Evolutionary conservation across 345 rosid genomes (phyloP), one percentile per base, ranked within the genome.

Genomic region (Kandelia obovata): DNA sequence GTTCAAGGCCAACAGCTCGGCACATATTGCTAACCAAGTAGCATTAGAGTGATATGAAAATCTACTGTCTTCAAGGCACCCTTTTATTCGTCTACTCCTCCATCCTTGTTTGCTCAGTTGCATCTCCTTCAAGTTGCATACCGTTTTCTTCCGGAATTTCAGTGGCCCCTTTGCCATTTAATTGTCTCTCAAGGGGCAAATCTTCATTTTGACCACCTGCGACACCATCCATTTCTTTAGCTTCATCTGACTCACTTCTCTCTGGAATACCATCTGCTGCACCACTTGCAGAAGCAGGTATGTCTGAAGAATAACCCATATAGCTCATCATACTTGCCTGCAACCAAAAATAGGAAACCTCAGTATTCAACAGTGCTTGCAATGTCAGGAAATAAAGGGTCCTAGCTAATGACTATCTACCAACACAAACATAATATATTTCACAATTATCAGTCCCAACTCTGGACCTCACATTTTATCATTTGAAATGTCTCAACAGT

Each of bases 251-350:
- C 62, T 73, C 62, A 58, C 56, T 66, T 51, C 53, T 68, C 6
- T 66, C 73, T 9, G 43, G 75, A 6, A n/a, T 61, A 21, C 39
- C 78, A 67, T 53, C 74, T 0, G n/a, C 52, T 5, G 65, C 74
- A 66, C 74, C 77, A 62, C 86, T 78, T 34, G 69, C 74, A 43
- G 80, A 65, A 27, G 66, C 77, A 17, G 75, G 71, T 57, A 68
- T 27, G 68, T 83, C 78, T 63, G 78, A 83, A 0, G 85, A 53
- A 74, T 84, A 76, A 77, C 63, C 69, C 79, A 82, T 84, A 67
- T 79, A 81, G 74, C 76, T 75, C 68, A 75, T 71, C 57, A 77
- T 64, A 34, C 79, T 81, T 67, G 79, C 90, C 96, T 84, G 86
- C 37, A 25, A 71, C 39, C 5, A 56, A 34, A 37, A 66, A 6